Evolutionary conservation across 441 rosid genomes (phyloP).

Genomic region (Jatropha podagrica): DNA sequence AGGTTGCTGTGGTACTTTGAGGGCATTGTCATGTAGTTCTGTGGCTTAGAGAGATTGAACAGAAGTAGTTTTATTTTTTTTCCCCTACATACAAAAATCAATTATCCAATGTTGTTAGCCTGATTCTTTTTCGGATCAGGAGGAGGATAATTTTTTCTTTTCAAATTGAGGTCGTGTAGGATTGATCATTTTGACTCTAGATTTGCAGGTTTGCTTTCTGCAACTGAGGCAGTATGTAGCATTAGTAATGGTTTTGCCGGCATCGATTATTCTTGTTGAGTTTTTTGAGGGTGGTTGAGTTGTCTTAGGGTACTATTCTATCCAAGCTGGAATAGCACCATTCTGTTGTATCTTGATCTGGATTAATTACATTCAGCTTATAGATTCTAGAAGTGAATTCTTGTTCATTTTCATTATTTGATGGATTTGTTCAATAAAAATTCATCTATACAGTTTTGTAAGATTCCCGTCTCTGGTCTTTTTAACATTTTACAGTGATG

Average conservation of each 20-base stretch:
- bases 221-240: slow-evolving; percentile 24
- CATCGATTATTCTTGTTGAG: slow-evolving; percentile 22
- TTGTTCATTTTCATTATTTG: background rate
- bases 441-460: no score
- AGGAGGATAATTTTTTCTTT: slow-evolving; percentile 27
- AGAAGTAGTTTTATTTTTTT: slow-evolving; percentile 32
- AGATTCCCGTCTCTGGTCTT: no score
- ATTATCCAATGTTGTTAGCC: slow-evolving; percentile 30
- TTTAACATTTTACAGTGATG: no score
- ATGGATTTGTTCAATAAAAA: background rate
- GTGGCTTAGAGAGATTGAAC: slow-evolving; percentile 28
- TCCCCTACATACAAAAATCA: slow-evolving; percentile 6
- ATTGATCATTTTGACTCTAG: slow-evolving; percentile 26
- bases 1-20: slow-evolving; percentile 81
- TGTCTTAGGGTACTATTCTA: slow-evolving; percentile 10
- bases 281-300: slow-evolving; percentile 18
- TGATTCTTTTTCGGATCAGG: slow-evolving; percentile 19
- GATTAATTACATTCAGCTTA: slow-evolving; percentile 20
- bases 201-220: slow-evolving; percentile 32
- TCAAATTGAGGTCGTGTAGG: slow-evolving; percentile 31
- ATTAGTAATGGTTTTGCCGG: slow-evolving; percentile 25
- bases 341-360: slow-evolving; percentile 29
- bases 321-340: slow-evolving; percentile 24
- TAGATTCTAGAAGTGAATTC: slow-evolving; percentile 16
- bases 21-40: slow-evolving; percentile 38